Base-by-base conservation (phyloP, 2,329 filamentous ascomycete genomes). In the Ceratocystis lukuohia region DNA sequence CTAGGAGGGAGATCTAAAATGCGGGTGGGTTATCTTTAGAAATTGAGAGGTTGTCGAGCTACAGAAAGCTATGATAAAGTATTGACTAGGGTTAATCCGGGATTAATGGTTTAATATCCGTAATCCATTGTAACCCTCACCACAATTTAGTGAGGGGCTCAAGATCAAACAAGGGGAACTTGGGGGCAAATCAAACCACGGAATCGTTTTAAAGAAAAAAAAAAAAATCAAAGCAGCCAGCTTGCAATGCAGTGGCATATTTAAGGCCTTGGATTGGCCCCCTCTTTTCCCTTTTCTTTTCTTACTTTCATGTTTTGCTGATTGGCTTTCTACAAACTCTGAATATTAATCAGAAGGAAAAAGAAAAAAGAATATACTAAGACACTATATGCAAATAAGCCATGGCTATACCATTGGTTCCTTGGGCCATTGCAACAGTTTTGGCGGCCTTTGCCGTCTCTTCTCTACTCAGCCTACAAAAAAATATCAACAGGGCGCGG, bases 401-500 rank as follows among this genome's bases (percentile, higher is more conserved):
- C 30, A 61, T 59, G 41, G 28, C 20, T 20, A 37, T 30, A 1
- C 12, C 41, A 4, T 44, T 48, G 37, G 56, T 66, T 12, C 53
- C 67, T 62, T 67, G 76, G 41, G 70, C 77, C 37, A 64, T 74
- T 15, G 74, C 71, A 64, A 73, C 73, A 4, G 71, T 72, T n/a
- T 50, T 76, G 50, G 73, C 70, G 28, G 79, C 77, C 65, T 70
- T 68, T 46, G 62, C 74, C 22, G 76, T 74, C 69, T 70, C 69
- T 5, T 70, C 71, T 37, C 53, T 75, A 44, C 70, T 72, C 1
- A 74, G 75, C n/a, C 70, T 82, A 61, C 72, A 70, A 50, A 72
- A 70, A 64, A 82, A 83, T 68, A 78, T 84, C 63, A 75, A 74
- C 8, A 76, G 76, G 41, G 82, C 82, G 2, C 81, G 79, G 73